These are phyloP conservation scores for Pseudomicrostroma phylloplanum DNA, from an alignment of 1,284 basidiomycete genomes.

Conservation along the genomic window DNA sequence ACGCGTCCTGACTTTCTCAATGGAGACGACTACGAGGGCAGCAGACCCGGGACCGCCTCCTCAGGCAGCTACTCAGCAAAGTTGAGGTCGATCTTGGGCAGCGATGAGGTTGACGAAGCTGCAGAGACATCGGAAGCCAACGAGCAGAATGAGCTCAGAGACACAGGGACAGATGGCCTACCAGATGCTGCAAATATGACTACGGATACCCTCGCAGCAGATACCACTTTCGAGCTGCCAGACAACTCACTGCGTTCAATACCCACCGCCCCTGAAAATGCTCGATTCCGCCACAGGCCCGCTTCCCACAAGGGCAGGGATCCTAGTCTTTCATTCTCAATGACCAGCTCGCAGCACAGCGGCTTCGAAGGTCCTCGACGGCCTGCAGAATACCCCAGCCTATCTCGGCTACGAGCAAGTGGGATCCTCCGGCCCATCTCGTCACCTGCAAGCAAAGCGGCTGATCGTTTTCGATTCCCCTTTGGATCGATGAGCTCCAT, in stretches of 20 bases:
- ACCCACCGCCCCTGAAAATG: conserved; percentile 11
- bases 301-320: conserved; percentile 15
- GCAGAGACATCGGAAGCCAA: conserved; percentile 7
- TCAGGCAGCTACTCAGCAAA: conserved; percentile 26
- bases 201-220: conserved; percentile 15
- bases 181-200: conserved; percentile 21
- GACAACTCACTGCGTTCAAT: conserved; percentile 13
- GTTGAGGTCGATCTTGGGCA: conserved; percentile 34
- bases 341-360: conserved; percentile 17
- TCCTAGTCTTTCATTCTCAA: conserved; percentile 22
- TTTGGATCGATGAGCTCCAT: not conserved
- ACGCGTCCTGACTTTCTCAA: not conserved
- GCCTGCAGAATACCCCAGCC: conserved; percentile 16
- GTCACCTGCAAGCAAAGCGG: conserved; percentile 26
- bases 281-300: conserved; percentile 7
- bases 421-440: conserved; percentile 20
- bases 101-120: conserved; percentile 18
- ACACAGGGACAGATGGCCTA: conserved; percentile 9
- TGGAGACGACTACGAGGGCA: not conserved
- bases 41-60: conserved; percentile 18
- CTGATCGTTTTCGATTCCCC: conserved; percentile 40
- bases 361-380: conserved; percentile 16
- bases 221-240: conserved; percentile 22
- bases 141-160: not conserved
- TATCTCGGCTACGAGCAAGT: not conserved